A percentile compares a stretch with the other conserved stretches of the same genome.
Conservation (phyloP, 2,329 filamentous ascomycete genomes). For the Cytospora chrysosperma region DNA sequence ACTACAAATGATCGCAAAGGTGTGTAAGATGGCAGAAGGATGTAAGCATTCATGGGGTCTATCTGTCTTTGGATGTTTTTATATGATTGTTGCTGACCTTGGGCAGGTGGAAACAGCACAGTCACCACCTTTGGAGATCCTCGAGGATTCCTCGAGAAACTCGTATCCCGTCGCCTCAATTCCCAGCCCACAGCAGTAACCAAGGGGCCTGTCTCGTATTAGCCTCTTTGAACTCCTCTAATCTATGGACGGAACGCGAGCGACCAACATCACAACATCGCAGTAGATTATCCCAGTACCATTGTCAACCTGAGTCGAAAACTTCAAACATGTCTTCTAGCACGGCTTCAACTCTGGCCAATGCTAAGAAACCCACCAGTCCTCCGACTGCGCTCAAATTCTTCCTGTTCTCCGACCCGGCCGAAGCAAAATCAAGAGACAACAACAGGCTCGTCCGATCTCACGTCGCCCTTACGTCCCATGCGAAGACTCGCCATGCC, state of each 20-base stretch:
- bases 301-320: neutral
- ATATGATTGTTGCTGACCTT: neutral
- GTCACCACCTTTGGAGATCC: neutral
- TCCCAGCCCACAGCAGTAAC: neutral
- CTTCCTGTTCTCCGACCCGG: constrained; percentile 21
- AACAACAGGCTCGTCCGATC: constrained; percentile 18
- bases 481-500: constrained; percentile 11
- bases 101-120: neutral
- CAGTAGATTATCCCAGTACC: neutral
- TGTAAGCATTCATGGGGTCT: neutral
- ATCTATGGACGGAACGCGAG: neutral
- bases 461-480: constrained; percentile 17
- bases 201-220: neutral
- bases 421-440: constrained; percentile 8
- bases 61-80: neutral
- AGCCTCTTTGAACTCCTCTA: neutral
- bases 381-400: constrained; percentile 10
- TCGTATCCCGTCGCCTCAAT: neutral
- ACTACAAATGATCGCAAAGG: neutral
- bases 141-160: neutral
- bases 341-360: neutral
- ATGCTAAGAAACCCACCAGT: neutral
- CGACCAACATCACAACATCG: neutral
- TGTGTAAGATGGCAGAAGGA: neutral
- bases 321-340: neutral